Conservation (phyloP, 1,139 yeast species). For the Petasospora rhodanensis region DNA sequence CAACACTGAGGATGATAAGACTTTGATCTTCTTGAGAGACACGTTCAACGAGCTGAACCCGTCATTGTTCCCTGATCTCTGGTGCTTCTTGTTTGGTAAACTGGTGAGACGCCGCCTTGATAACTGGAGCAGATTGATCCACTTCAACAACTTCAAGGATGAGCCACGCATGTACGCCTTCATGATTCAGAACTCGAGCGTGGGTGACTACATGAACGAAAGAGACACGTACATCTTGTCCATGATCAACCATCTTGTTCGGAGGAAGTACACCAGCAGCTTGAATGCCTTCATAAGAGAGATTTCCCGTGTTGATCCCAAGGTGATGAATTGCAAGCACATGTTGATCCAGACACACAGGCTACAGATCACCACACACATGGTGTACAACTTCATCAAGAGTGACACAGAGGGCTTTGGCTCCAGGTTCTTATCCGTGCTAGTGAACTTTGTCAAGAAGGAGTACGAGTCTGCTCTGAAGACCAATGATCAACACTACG, state of each 20-base stretch:
- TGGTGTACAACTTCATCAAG: slow-evolving; percentile 16
- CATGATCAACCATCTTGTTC: slow-evolving; percentile 13
- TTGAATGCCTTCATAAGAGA: slow-evolving; percentile 18
- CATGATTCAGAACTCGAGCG: slow-evolving; percentile 19
- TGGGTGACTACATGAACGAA: slow-evolving; percentile 12
- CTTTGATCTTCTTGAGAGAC: slow-evolving; percentile 11
- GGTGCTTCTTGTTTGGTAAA: slow-evolving; percentile 19
- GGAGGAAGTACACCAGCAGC: slow-evolving; percentile 11
- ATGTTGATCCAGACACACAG: slow-evolving; percentile 18
- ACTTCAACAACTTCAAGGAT: slow-evolving; percentile 20
- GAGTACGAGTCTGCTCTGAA: slow-evolving; percentile 10
- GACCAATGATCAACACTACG: slow-evolving; percentile 5
- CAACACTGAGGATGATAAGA: neutral
- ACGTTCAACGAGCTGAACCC: slow-evolving; percentile 16
- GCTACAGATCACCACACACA: slow-evolving; percentile 14
- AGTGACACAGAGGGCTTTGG: slow-evolving; percentile 8
- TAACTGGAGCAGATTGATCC: slow-evolving; percentile 22
- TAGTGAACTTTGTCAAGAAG: slow-evolving; percentile 12
- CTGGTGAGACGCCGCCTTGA: slow-evolving; percentile 15
- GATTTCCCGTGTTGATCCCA: slow-evolving; percentile 17
- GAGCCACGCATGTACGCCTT: slow-evolving; percentile 18
- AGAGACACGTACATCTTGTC: slow-evolving; percentile 14
- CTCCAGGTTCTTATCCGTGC: slow-evolving; percentile 13
- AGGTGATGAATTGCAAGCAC: slow-evolving; percentile 10
- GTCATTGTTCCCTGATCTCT: slow-evolving; percentile 16